Conservation (phyloP, 2,329 filamentous ascomycete genomes). For the Epichloe gansuensis region DNA sequence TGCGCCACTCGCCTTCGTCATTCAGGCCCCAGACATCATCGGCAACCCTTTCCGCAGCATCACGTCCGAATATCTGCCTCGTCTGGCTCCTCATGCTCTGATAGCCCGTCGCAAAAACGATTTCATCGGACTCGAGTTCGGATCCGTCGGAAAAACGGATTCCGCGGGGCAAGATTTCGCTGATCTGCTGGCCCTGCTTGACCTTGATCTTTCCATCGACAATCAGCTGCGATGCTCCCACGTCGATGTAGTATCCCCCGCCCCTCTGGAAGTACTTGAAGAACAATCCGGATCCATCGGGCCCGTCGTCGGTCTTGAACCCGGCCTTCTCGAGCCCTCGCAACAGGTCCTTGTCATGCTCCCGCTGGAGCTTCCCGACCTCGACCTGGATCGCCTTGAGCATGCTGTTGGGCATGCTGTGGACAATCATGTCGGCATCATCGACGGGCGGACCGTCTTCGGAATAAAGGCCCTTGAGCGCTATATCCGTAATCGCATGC, state of each 20-base stretch:
- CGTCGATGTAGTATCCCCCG: slow-evolving; percentile 60
- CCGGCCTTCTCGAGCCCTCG: slow-evolving; percentile 39
- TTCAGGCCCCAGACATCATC: slow-evolving; percentile 54
- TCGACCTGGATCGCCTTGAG: slow-evolving; percentile 45
- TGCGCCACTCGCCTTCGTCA: slow-evolving; percentile 40
- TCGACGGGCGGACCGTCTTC: slow-evolving; percentile 46
- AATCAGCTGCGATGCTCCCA: slow-evolving; percentile 50
- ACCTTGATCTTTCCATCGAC: slow-evolving; percentile 51
- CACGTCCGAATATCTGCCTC: slow-evolving; percentile 47
- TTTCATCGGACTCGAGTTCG: slow-evolving; percentile 46
- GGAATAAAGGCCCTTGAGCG: slow-evolving; percentile 36
- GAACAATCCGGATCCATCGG: slow-evolving; percentile 42
- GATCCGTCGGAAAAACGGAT: slow-evolving; percentile 40
- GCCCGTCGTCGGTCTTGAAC: slow-evolving; percentile 47
- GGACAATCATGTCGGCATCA: slow-evolving; percentile 50
- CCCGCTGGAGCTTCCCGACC: slow-evolving; percentile 21
- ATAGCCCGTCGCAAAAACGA: slow-evolving; percentile 52
- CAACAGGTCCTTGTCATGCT: slow-evolving; percentile 26
- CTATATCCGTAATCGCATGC: slow-evolving; percentile 36
- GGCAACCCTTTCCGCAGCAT: slow-evolving; percentile 41
- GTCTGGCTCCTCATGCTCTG: slow-evolving; percentile 55
- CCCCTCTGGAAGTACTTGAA: slow-evolving; percentile 52
- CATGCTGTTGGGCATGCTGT: slow-evolving; percentile 44
- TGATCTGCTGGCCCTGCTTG: slow-evolving; percentile 44
- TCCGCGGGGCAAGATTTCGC: slow-evolving; percentile 32